These are phyloP conservation scores for Glaciozyma antarctica DNA, from an alignment of 768 basidiomycete genomes.

Conservation along the genomic window DNA sequence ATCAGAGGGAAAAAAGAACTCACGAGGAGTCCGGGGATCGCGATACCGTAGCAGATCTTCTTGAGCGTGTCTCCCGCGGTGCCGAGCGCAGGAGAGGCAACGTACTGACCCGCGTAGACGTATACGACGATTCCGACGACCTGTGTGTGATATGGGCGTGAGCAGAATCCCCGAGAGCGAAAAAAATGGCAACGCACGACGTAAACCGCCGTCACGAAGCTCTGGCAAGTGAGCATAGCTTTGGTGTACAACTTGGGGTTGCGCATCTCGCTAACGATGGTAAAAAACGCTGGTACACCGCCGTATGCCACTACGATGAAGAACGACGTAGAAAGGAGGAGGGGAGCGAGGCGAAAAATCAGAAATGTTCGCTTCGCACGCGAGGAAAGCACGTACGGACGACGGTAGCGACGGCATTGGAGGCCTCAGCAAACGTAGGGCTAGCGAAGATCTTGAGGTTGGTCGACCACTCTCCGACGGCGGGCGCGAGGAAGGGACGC, in stretches of 20 bases:
- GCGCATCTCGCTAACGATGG: conserved; percentile 40
- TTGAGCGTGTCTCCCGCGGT: conserved; percentile 35
- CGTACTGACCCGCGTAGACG: conserved; percentile 33
- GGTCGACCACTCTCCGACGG: conserved; percentile 31
- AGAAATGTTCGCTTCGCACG: too few relatives aligned
- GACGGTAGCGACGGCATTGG: conserved; percentile 38
- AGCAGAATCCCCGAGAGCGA: too few relatives aligned
- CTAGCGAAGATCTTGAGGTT: conserved; percentile 28
- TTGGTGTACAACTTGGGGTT: conserved; percentile 38
- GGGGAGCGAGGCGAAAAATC: too few relatives aligned
- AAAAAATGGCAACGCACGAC: background rate
- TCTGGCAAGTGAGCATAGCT: conserved; percentile 34
- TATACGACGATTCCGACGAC: conserved; percentile 37
- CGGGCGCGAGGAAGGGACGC: conserved; percentile 35
- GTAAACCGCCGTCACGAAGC: conserved; percentile 33
- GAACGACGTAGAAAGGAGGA: too few relatives aligned
- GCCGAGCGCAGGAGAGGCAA: conserved; percentile 37
- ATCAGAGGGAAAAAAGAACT: background rate
- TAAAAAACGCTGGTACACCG: conserved; percentile 11
- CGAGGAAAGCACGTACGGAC: conserved; percentile 17
- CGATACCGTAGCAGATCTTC: conserved; percentile 34
- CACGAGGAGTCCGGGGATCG: conserved; percentile 30
- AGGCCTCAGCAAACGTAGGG: conserved; percentile 34
- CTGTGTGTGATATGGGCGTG: too few relatives aligned
- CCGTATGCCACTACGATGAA: conserved; percentile 12